Conservation (phyloP, 306 rosid species). For the Senna tora region DNA sequence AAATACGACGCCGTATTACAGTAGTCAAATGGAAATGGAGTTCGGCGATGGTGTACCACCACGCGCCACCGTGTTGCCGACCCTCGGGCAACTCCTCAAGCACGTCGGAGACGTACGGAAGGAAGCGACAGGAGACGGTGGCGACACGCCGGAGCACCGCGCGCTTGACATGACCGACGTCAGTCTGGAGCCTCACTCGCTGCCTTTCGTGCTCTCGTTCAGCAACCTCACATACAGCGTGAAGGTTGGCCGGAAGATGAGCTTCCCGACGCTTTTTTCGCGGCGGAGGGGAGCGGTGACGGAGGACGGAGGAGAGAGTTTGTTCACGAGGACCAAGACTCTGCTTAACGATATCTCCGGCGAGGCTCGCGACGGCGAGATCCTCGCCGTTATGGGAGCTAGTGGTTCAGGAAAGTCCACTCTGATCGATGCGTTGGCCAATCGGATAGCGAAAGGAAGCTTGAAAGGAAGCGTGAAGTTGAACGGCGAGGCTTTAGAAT, state of each 20-base stretch:
- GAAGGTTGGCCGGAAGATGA: conserved; percentile 59
- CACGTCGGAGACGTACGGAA: conserved; percentile 63
- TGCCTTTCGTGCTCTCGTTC: conserved; percentile 79
- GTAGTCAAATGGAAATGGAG: conserved; percentile 55
- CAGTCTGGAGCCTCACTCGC: conserved; percentile 52
- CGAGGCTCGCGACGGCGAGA: conserved; percentile 90
- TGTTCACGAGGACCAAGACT: conserved; percentile 50
- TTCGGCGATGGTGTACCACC: conserved; percentile 33
- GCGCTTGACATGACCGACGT: conserved; percentile 41
- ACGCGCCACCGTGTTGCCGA: conserved; percentile 48
- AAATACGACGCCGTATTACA: conserved; percentile 35
- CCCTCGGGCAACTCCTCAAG: conserved; percentile 74
- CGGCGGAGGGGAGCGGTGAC: conserved; percentile 21
- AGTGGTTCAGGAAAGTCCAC: conserved; percentile 96
- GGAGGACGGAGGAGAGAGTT: conserved; percentile 17
- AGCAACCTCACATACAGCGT: conserved; percentile 76
- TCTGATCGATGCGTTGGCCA: conserved; percentile 84
- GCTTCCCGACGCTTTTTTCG: conserved; percentile 30
- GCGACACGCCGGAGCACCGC: conserved; percentile 73
- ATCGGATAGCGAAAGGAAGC: conserved; percentile 81
- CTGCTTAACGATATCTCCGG: conserved; percentile 84
- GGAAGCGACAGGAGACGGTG: conserved; percentile 63
- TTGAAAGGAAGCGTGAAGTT: conserved; percentile 74
- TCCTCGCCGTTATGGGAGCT: conserved; percentile 89
- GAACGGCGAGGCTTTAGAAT: conserved; percentile 81